Evolutionary conservation across 2,329 filamentous ascomycete species (phyloP).

Genomic region (Exophiala viscosa): DNA sequence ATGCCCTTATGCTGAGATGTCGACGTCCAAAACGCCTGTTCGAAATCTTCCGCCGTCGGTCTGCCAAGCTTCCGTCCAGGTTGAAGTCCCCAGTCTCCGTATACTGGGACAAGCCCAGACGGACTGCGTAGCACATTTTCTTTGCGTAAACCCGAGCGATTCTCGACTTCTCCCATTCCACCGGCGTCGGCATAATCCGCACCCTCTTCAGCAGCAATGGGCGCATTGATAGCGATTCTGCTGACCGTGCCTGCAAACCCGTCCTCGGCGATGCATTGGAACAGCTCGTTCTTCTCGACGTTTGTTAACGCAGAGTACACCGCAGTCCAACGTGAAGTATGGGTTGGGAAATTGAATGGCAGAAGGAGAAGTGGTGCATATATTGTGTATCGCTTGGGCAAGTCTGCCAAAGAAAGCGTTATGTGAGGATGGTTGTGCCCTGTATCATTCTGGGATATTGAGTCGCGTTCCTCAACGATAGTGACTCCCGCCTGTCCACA

Average conservation of each 20-base stretch:
- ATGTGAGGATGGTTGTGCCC: not conserved
- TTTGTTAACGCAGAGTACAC: constrained; percentile 31
- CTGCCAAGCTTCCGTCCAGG: not conserved
- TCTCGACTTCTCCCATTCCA: not conserved
- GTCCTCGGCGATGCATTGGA: constrained; percentile 38
- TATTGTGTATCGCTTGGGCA: constrained; percentile 50
- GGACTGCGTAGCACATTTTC: constrained; percentile 75
- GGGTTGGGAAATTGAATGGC: constrained; percentile 45
- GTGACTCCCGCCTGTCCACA: not conserved
- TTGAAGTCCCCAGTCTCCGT: constrained; percentile 68
- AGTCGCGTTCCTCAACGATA: not conserved
- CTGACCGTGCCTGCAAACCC: constrained; percentile 42
- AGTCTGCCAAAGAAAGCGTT: constrained; percentile 1
- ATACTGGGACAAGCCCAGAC: constrained; percentile 62
- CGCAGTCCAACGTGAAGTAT: constrained; percentile 30
- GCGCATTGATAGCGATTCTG: constrained; percentile 58
- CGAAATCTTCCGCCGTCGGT: constrained; percentile 54
- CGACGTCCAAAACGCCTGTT: constrained; percentile 70
- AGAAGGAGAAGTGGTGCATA: constrained; percentile 59
- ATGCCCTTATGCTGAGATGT: constrained; percentile 75
- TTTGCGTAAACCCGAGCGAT: constrained; percentile 24
- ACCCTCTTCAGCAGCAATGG: constrained; percentile 41
- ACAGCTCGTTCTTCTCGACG: constrained; percentile 37
- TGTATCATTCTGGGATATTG: not conserved
- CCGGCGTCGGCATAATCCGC: not conserved